Base-by-base conservation (phyloP, 202 grass and related monocot genomes). In the Schoenoplectus triqueter region DNA sequence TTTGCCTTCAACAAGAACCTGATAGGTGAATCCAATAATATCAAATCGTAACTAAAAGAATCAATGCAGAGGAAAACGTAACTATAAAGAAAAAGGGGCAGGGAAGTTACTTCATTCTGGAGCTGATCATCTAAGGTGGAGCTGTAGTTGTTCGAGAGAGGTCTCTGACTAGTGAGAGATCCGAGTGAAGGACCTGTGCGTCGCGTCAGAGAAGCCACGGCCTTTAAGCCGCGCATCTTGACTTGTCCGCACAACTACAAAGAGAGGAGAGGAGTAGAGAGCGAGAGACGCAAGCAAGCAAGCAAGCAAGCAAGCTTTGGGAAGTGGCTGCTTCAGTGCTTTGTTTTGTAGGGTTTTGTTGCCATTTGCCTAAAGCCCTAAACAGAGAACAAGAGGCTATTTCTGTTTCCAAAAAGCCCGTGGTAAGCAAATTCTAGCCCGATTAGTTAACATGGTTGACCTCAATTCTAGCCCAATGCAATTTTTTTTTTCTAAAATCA, bases 1-100 rank as follows among this genome's bases (percentile, higher is more conserved):
- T 72, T 94, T 95, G 55, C 93, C 91, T 89, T 95, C 96, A 50
- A 98, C 93, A 19, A 92, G 85, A 6, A 98, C 90, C 95, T 95
- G 81, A 71, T 57, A 69, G 52, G 3, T 51, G 19, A 69, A 69
- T 2, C 80, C 80, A 7, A 39, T 13, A 55, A 13, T 22, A 70
- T 54, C 64, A 69, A 81, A 54, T 70, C 22, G 14, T 10, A 70
- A 55, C 4, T 69, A 70, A 1, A 6, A 52, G 15, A 73, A 52
- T 52, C 54, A 78, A 70, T 63, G 65, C 14, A 54, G 9, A 20
- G 48, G 64, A 40, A 83, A 56, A 54, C n/a, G 40, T 20, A 42
- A 61, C 6, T n/a, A 69, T 11, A 59, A 69, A 3, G 4, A 11
- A 0, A 65, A 49, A 63, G 44, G 17, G 64, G n/a, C 18, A 80